These are phyloP conservation scores for Backusella tarrabulga DNA, from an alignment of 192 early-diverging fungal species.

Conservation along the genomic window DNA sequence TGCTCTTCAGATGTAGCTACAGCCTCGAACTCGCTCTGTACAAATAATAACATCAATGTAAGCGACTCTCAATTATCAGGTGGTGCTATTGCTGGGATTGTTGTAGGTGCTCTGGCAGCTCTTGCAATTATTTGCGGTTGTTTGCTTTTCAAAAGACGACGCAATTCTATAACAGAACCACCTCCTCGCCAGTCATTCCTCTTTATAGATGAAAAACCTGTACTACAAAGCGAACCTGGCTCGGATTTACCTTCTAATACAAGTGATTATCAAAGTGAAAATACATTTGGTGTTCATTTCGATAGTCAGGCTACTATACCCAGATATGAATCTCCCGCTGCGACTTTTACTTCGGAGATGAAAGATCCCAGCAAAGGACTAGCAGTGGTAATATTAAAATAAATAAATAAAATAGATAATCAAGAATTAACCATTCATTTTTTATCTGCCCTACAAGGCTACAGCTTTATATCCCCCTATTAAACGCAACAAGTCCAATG, in stretches of 20 bases:
- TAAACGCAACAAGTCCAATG: background rate
- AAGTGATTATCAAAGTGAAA: background rate
- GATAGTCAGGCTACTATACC: background rate
- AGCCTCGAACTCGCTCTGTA: background rate
- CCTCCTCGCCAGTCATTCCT: background rate
- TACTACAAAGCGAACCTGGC: background rate
- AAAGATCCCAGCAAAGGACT: background rate
- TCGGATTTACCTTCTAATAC: background rate
- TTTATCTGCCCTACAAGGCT: background rate
- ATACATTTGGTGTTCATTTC: background rate
- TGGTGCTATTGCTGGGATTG: background rate
- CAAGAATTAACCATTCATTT: background rate
- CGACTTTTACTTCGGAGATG: background rate
- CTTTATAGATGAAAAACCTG: background rate
- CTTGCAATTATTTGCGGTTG: background rate
- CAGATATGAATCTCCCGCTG: background rate
- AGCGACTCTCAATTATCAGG: background rate
- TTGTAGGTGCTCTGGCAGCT: background rate
- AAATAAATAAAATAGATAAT: background rate
- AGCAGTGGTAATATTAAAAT: background rate
- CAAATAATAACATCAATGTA: background rate
- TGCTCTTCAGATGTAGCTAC: background rate
- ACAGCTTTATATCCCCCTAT: slow-evolving; percentile 1
- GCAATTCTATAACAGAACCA: background rate
- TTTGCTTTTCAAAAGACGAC: background rate